Conservation (phyloP, 169 alveolate species). For the Hepatocystis sp. region DNA sequence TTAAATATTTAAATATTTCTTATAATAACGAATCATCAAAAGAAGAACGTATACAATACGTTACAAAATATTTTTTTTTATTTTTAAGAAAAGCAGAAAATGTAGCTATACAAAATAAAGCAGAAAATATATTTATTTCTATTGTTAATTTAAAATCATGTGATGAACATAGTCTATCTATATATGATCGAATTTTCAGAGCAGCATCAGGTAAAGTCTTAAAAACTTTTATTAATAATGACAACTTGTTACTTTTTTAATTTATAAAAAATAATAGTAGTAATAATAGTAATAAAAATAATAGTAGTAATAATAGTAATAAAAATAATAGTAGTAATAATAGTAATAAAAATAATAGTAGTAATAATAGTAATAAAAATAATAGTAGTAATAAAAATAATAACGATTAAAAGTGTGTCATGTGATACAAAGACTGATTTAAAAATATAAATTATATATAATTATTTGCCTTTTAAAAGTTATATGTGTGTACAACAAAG, state of each 20-base stretch:
- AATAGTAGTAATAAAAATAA: too few species aligned
- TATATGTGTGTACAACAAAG: too few species aligned
- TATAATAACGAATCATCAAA: conserved; percentile 52
- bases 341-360: too few species aligned
- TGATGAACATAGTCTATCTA: conserved; percentile 85
- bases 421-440: too few species aligned
- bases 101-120: conserved; percentile 74
- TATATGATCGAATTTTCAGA: conserved; percentile 90
- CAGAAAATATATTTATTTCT: conserved; percentile 71
- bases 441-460: too few species aligned
- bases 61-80: conserved; percentile 84
- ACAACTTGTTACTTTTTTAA: conserved; percentile 1
- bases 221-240: background rate
- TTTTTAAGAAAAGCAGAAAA: conserved; percentile 89
- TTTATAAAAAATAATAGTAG: too few species aligned
- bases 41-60: conserved; percentile 65
- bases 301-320: too few species aligned
- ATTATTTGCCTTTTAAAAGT: too few species aligned
- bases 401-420: too few species aligned
- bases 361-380: too few species aligned
- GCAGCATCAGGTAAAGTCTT: conserved; percentile 87
- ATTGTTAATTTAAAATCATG: conserved; percentile 75
- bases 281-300: too few species aligned
- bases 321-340: too few species aligned
- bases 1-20: conserved; percentile 63